Conservation (phyloP, 2,329 filamentous ascomycete genomes). For the Sporothrix curviconia region DNA sequence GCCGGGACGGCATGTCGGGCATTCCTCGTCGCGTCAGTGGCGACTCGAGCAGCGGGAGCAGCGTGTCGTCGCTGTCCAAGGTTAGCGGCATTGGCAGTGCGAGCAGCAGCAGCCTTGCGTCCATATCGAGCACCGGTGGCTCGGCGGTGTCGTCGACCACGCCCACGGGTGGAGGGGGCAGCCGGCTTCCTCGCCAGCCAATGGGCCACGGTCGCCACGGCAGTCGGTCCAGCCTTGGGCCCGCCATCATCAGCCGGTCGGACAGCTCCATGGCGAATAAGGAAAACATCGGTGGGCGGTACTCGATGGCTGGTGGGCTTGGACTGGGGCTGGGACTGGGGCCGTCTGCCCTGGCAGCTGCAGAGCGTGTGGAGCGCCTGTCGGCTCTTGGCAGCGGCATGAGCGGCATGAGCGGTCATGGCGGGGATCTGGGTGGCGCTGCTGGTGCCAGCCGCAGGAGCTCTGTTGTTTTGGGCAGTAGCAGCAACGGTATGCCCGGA, state of each 20-base stretch:
- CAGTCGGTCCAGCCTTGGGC: slow-evolving; percentile 24
- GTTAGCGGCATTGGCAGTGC: slow-evolving; percentile 11
- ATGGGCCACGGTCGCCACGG: slow-evolving; percentile 18
- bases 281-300: slow-evolving; percentile 19
- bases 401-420: not conserved
- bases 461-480: too few species aligned
- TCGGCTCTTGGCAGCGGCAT: slow-evolving; percentile 15
- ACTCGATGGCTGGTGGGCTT: not conserved
- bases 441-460: too few species aligned
- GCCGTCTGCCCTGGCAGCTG: not conserved
- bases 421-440: too few species aligned
- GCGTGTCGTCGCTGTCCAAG: slow-evolving; percentile 16
- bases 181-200: slow-evolving; percentile 27
- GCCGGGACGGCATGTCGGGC: slow-evolving; percentile 26
- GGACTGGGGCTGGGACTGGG: not conserved
- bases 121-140: not conserved
- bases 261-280: slow-evolving; percentile 24
- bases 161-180: slow-evolving; percentile 12
- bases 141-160: slow-evolving; percentile 2
- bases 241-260: slow-evolving; percentile 20
- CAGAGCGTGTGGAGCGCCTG: slow-evolving; percentile 12
- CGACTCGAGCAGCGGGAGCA: slow-evolving; percentile 22
- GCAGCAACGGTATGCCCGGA: not conserved
- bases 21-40: slow-evolving; percentile 29
- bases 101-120: slow-evolving; percentile 11